Evolutionary conservation across 352 stramenopile genomes (phyloP).

Genomic region (Elongisporangium prolatum): DNA sequence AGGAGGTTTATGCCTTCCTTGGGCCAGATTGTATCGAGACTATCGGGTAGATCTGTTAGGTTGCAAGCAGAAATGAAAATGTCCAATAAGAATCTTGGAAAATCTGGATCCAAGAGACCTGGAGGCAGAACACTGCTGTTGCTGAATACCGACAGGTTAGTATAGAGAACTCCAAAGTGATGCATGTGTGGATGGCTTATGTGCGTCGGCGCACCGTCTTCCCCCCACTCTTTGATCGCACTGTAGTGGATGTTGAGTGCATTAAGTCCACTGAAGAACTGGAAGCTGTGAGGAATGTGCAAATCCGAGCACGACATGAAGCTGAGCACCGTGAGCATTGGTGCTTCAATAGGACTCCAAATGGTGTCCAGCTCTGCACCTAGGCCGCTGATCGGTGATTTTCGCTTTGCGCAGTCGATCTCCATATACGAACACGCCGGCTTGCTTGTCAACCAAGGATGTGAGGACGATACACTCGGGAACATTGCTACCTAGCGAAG

Average conservation of each 20-base stretch:
- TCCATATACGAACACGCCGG: conserved; percentile 10
- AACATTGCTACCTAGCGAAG: background rate
- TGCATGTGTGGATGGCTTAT: conserved; percentile 3
- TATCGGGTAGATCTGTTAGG: conserved; percentile 9
- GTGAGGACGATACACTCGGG: conserved; percentile 2
- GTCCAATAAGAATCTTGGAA: conserved; percentile 1
- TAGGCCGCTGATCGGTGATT: conserved; percentile 9
- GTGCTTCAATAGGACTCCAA: conserved; percentile 9
- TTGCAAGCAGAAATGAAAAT: conserved; percentile 9
- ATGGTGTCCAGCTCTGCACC: background rate
- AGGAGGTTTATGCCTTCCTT: background rate
- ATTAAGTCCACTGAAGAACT: conserved; percentile 12
- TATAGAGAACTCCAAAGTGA: conserved; percentile 16
- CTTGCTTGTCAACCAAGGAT: conserved; percentile 11
- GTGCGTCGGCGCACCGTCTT: conserved; percentile 7
- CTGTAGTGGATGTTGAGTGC: conserved; percentile 23
- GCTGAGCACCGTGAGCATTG: conserved; percentile 12
- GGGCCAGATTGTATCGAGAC: conserved; percentile 14
- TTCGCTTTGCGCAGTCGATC: conserved; percentile 15
- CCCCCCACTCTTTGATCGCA: conserved; percentile 11
- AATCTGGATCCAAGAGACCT: background rate
- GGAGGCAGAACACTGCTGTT: conserved; percentile 4
- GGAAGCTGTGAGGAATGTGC: conserved; percentile 10
- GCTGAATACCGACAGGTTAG: conserved; percentile 4
- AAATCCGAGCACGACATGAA: conserved; percentile 18